These are phyloP conservation scores for Erodium texanum DNA, from an alignment of 441 rosid genomes.

Conservation along the genomic window DNA sequence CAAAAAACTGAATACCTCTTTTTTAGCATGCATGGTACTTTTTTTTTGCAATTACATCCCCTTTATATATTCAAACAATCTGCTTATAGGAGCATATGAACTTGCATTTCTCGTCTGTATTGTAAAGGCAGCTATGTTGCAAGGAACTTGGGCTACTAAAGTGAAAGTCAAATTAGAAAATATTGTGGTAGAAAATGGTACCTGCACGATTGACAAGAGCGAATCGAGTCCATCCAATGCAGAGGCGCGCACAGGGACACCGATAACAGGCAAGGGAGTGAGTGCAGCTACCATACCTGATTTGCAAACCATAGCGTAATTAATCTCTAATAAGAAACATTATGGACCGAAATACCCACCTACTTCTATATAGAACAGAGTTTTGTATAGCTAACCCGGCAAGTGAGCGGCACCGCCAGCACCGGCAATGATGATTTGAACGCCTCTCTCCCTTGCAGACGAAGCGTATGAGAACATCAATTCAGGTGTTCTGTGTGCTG, in stretches of 20 bases:
- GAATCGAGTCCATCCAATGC: slow-evolving; percentile 87
- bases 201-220: slow-evolving; percentile 92
- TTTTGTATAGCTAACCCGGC: slow-evolving; percentile 45
- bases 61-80: too few relatives aligned
- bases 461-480: slow-evolving; percentile 76
- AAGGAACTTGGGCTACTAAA: too few relatives aligned
- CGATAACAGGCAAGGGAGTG: slow-evolving; percentile 88
- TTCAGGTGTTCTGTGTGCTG: slow-evolving; percentile 90
- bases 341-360: not conserved
- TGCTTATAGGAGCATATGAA: too few relatives aligned
- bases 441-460: slow-evolving; percentile 56
- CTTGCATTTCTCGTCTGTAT: too few relatives aligned
- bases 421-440: slow-evolving; percentile 83
- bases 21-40: too few relatives aligned
- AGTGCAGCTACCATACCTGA: slow-evolving; percentile 94
- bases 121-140: too few relatives aligned
- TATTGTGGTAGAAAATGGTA: slow-evolving; percentile 14
- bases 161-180: too few relatives aligned
- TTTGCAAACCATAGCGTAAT: slow-evolving; percentile 9
- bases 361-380: not conserved
- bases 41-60: too few relatives aligned
- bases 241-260: slow-evolving; percentile 83
- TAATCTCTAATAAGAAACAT: not conserved
- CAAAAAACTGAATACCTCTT: too few relatives aligned
- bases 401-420: slow-evolving; percentile 99